Evolutionary conservation across 768 basidiomycete species (phyloP), one percentile per base, ranked within the genome.

Genomic region (Amanita exitialis): DNA sequence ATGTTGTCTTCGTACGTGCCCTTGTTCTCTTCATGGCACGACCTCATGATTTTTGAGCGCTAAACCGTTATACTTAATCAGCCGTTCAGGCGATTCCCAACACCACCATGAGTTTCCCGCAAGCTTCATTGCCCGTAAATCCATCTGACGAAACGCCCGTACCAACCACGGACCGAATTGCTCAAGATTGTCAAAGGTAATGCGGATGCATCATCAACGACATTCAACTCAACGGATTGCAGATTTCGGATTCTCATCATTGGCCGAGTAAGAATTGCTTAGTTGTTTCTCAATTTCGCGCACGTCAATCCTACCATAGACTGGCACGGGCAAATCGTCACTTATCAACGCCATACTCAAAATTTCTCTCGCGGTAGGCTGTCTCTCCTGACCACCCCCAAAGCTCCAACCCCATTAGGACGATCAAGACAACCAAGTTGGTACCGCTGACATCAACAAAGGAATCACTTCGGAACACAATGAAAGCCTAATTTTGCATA

Each of bases 271-370:
- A 23, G 53, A 32, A n/a, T 39, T 28, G 25, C 35, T 13, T 9
- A 2, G 23, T 25, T 15, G 13, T 18, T 39, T 25, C 27, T 27
- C 25, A 39, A 3, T 13, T 16, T 23, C 20, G 20, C 27, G 44
- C 27, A n/a, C 41, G 43, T 4, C 20, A 9, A 6, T 6, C 15
- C 21, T 34, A 10, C 34, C 13, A 4, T 50, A 66, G 64, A 46
- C 57, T 32, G 65, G 65, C 25, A 53, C 59, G 1, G 66, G 66
- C 3, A 67, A 67, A 56, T 62, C 65, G 9, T 64, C 65, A 2
- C 57, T 67, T 18, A 56, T 66, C 53, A 56, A 54, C 7, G 44
- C 43, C 15, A 55, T 62, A 16, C 65, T 65, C 57, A 58, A 58
- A 18, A 4, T 32, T 20, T 46, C 45, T 18, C 32, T 46, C 12